Conservation (phyloP, 768 basidiomycete genomes). For the Termitomyces heimii region DNA sequence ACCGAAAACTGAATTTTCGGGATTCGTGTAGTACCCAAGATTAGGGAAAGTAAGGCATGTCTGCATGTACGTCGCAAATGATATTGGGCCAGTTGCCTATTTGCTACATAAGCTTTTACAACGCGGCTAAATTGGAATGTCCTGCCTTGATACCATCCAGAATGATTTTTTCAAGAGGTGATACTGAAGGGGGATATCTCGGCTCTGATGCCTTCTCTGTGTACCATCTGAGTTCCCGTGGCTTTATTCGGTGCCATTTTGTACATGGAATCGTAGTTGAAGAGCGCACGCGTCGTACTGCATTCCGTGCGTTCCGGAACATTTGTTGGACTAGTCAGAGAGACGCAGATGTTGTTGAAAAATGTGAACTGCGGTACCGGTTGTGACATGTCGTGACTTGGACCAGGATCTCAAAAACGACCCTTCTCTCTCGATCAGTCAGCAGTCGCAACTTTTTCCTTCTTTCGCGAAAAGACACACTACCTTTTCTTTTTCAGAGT, state of each 20-base stretch:
- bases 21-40: slow-evolving; percentile 88
- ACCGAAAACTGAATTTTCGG: slow-evolving; percentile 74
- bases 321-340: background rate
- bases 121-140: background rate
- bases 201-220: slow-evolving; percentile 5
- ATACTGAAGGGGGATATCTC: slow-evolving; percentile 16
- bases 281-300: background rate
- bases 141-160: slow-evolving; percentile 68
- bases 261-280: background rate
- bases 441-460: slow-evolving; percentile 8
- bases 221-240: slow-evolving; percentile 4
- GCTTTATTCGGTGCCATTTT: background rate
- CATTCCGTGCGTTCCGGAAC: slow-evolving; percentile 5
- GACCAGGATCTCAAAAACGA: slow-evolving; percentile 1
- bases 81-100: slow-evolving; percentile 85
- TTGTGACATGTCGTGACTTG: slow-evolving; percentile 19
- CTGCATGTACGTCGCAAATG: slow-evolving; percentile 88
- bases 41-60: slow-evolving; percentile 86
- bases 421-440: background rate
- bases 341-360: background rate
- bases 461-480: slow-evolving; percentile 8
- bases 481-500: background rate
- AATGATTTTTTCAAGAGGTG: slow-evolving; percentile 59
- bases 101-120: slow-evolving; percentile 3
- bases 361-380: slow-evolving; percentile 7